These are phyloP conservation scores for Castanopsis chinensis DNA, from an alignment of 306 rosid species.

Conservation along the genomic window DNA sequence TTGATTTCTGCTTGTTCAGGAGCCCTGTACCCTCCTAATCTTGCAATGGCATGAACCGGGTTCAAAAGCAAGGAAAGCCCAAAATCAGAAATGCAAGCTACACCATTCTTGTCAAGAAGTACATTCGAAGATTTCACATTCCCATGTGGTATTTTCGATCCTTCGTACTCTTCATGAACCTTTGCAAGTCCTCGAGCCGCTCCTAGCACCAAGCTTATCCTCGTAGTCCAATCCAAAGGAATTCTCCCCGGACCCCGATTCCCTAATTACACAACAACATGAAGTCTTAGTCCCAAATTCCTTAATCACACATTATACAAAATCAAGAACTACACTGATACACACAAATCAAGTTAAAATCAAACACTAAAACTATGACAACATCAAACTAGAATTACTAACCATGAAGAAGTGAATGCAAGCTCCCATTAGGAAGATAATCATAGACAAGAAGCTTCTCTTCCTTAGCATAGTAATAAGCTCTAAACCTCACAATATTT, in stretches of 20 bases:
- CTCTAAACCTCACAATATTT: slow-evolving; percentile 73
- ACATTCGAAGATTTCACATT: slow-evolving; percentile 90
- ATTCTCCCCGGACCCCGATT: slow-evolving; percentile 96
- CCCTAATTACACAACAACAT: slow-evolving; percentile 37
- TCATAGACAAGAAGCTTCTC: slow-evolving; percentile 98
- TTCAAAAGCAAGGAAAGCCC: slow-evolving; percentile 79
- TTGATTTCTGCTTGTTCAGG: slow-evolving; percentile 83
- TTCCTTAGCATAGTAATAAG: slow-evolving; percentile 89
- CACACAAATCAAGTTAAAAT: too few species aligned
- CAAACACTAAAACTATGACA: neutral
- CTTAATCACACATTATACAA: neutral
- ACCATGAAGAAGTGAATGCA: slow-evolving; percentile 95
- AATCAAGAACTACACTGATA: neutral
- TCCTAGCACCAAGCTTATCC: slow-evolving; percentile 86
- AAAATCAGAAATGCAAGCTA: slow-evolving; percentile 90
- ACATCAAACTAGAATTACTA: neutral
- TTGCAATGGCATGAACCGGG: slow-evolving; percentile 90
- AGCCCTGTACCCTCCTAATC: slow-evolving; percentile 89
- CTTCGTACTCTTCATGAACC: slow-evolving; percentile 69
- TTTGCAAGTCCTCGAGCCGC: slow-evolving; percentile 88
- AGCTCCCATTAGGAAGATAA: slow-evolving; percentile 89
- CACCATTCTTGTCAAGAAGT: slow-evolving; percentile 87
- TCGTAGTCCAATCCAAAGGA: slow-evolving; percentile 98
- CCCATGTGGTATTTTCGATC: slow-evolving; percentile 85
- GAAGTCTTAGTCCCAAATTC: neutral